Percentiles rank a stretch among this genome's conserved stretches.
phyloP scores from a whole-genome alignment of 768 basidiomycete species.

The Tylopilus rubrobrunneus region DNA sequence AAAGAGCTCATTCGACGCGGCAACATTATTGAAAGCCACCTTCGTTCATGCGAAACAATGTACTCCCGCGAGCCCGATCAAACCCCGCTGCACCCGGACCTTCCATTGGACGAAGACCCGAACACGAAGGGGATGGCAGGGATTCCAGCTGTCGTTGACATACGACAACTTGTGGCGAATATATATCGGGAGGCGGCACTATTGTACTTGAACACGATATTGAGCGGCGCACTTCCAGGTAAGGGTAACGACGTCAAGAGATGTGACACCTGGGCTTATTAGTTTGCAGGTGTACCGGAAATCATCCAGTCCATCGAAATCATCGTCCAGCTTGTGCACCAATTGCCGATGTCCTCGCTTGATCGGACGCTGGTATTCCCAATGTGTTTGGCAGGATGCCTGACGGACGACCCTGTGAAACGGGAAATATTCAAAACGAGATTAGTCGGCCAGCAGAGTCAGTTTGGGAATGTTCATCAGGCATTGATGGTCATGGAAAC shows the following conservation, averaged over 20 bases:
- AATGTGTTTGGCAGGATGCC: slow-evolving; percentile 66
- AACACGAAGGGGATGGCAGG: slow-evolving; percentile 28
- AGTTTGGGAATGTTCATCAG: slow-evolving; percentile 58
- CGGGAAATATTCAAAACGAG: slow-evolving; percentile 59
- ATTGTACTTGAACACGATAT: slow-evolving; percentile 66
- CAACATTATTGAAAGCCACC: slow-evolving; percentile 62
- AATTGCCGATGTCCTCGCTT: slow-evolving; percentile 52
- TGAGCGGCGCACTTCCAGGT: slow-evolving; percentile 72
- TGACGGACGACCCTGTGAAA: slow-evolving; percentile 60
- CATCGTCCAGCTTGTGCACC: slow-evolving; percentile 50
- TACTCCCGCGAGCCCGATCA: slow-evolving; percentile 31
- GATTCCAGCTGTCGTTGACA: slow-evolving; percentile 37
- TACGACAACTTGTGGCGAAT: slow-evolving; percentile 44
- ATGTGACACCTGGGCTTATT: not conserved
- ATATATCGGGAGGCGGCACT: slow-evolving; percentile 65
- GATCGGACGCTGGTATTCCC: slow-evolving; percentile 74
- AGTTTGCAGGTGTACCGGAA: slow-evolving; percentile 60
- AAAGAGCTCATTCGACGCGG: slow-evolving; percentile 74
- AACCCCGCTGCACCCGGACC: slow-evolving; percentile 39
- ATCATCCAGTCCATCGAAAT: slow-evolving; percentile 54
- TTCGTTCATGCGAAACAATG: slow-evolving; percentile 42
- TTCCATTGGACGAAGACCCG: slow-evolving; percentile 20
- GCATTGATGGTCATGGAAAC: slow-evolving; percentile 61
- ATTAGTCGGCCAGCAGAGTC: slow-evolving; percentile 50
- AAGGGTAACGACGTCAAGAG: slow-evolving; percentile 23